phyloP scores from a whole-genome alignment of 78 protist genomes.

The Monocercomonoides exilis region DNA sequence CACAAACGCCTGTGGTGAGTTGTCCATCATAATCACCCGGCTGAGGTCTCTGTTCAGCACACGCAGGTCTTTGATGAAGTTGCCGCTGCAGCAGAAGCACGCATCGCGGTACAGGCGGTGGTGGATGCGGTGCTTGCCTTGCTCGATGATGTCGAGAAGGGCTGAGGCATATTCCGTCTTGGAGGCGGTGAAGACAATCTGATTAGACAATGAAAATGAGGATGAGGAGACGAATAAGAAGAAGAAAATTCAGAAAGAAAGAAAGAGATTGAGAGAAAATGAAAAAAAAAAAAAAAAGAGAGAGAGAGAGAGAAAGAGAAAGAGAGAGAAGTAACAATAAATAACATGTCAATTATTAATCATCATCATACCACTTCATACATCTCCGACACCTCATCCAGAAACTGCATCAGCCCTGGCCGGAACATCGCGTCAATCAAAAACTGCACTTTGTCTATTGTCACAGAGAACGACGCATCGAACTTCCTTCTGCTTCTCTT shows the following conservation, averaged over 20 bases:
- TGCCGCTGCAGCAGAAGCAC: conserved; percentile 64
- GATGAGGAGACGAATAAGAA: background rate
- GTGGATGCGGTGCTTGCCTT: conserved; percentile 57
- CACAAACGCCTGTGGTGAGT: conserved; percentile 77
- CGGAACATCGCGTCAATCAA: background rate
- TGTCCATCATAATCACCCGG: conserved; percentile 65
- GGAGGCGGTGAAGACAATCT: background rate
- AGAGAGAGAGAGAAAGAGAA: background rate
- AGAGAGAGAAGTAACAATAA: background rate
- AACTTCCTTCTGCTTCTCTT: background rate
- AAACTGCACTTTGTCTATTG: background rate
- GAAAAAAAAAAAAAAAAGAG: background rate
- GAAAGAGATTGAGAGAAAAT: background rate
- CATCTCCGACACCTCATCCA: background rate
- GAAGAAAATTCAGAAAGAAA: background rate
- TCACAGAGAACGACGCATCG: background rate
- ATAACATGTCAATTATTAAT: background rate
- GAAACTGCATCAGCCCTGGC: background rate
- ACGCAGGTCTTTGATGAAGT: conserved; percentile 73
- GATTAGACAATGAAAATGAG: background rate
- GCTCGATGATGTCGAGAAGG: background rate
- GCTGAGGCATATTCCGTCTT: background rate
- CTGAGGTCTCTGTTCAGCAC: conserved; percentile 65
- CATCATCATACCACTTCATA: background rate
- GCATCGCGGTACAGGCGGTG: conserved; percentile 69